These are phyloP conservation scores for Ogataea angusta DNA, from an alignment of 805 yeast genomes.

Conservation along the genomic window DNA sequence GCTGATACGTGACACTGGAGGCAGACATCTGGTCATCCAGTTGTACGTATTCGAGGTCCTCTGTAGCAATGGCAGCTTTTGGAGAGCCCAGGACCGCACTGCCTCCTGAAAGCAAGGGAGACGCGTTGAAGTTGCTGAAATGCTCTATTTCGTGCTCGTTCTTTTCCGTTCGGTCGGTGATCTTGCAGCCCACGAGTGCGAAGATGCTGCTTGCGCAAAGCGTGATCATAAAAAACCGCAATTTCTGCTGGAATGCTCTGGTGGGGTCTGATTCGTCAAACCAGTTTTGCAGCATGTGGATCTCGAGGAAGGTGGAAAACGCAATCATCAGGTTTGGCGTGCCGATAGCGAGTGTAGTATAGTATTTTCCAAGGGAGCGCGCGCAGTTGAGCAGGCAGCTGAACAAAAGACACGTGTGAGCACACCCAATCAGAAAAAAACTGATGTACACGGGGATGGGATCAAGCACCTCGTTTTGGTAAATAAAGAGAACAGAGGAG, in stretches of 20 bases:
- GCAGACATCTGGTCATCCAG: constrained; percentile 26
- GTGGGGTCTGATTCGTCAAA: constrained; percentile 19
- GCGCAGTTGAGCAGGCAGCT: constrained; percentile 76
- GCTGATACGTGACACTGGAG: constrained; percentile 11
- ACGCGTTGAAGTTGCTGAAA: constrained; percentile 31
- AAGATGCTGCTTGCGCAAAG: constrained; percentile 17
- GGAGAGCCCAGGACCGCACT: constrained; percentile 32
- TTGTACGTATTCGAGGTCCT: constrained; percentile 27
- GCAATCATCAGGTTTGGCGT: constrained; percentile 57
- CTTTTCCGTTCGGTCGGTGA: constrained; percentile 27
- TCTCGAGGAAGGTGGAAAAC: constrained; percentile 31
- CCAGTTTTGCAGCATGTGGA: constrained; percentile 21
- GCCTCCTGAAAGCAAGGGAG: constrained; percentile 34
- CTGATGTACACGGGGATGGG: constrained; percentile 42
- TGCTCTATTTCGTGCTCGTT: constrained; percentile 24
- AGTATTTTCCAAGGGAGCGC: constrained; percentile 61
- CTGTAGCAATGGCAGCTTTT: constrained; percentile 13
- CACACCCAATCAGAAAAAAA: constrained; percentile 62
- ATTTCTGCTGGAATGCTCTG: constrained; percentile 19
- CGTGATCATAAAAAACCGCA: constrained; percentile 23
- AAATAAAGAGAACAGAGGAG: constrained; percentile 42
- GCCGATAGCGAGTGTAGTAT: constrained; percentile 76
- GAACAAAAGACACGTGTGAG: constrained; percentile 67
- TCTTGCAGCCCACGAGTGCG: constrained; percentile 28
- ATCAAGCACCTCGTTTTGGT: constrained; percentile 24